These are phyloP conservation scores for Spinacia oleracea DNA, from an alignment of 179 eudicot species.

Conservation along the genomic window DNA sequence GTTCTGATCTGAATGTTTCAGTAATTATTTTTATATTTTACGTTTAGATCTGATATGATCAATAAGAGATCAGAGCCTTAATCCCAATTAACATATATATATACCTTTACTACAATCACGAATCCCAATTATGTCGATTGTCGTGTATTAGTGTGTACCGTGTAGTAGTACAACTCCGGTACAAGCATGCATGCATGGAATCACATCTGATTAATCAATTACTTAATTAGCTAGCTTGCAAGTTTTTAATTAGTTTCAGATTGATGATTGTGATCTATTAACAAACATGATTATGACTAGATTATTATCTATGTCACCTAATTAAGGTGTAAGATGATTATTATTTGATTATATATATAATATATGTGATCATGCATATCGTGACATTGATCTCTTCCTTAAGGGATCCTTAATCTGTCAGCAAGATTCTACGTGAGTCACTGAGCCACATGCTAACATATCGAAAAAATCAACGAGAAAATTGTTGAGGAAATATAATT, in stretches of 20 bases:
- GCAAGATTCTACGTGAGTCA: neutral
- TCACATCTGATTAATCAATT: neutral
- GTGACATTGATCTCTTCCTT: neutral
- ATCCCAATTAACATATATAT: too few relatives aligned
- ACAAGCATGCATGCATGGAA: too few relatives aligned
- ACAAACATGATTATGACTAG: constrained; percentile 12
- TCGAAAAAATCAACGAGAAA: too few relatives aligned
- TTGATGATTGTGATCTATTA: constrained; percentile 18
- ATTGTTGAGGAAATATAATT: too few relatives aligned
- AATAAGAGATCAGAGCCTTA: too few relatives aligned
- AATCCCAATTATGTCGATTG: too few relatives aligned
- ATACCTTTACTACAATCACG: too few relatives aligned
- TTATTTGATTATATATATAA: neutral
- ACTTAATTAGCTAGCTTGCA: neutral
- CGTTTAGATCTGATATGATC: too few relatives aligned
- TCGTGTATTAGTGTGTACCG: too few relatives aligned
- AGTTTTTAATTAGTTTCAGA: neutral
- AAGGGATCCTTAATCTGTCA: neutral
- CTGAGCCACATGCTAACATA: neutral
- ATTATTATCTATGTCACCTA: constrained; percentile 6
- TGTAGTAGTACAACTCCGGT: too few relatives aligned
- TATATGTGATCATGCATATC: neutral
- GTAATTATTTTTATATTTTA: too few relatives aligned
- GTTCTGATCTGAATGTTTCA: too few relatives aligned
- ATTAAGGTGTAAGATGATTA: neutral